Conservation (phyloP, 371 early-diverging fungal genomes). For the Mucor velutinosus region DNA sequence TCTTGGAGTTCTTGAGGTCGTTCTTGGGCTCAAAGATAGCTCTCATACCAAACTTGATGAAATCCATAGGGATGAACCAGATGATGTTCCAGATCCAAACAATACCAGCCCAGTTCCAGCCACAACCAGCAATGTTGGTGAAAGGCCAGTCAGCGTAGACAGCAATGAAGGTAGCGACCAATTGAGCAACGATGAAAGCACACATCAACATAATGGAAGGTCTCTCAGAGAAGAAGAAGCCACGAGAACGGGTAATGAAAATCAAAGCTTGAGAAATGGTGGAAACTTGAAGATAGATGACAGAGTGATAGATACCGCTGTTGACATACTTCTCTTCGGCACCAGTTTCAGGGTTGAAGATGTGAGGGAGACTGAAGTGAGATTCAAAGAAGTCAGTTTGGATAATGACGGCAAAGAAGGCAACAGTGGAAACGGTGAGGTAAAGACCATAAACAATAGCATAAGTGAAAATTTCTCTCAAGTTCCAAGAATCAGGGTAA, state of each 20-base stretch:
- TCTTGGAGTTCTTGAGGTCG: constrained; percentile 36
- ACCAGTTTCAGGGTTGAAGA: constrained; percentile 41
- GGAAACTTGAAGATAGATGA: constrained; percentile 62
- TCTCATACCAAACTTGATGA: constrained; percentile 76
- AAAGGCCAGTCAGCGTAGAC: constrained; percentile 67
- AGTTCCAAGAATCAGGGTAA: constrained; percentile 62
- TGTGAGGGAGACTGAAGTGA: constrained; percentile 19
- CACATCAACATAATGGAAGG: constrained; percentile 55
- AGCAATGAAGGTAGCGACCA: constrained; percentile 62
- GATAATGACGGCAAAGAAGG: constrained; percentile 50
- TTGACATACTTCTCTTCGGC: constrained; percentile 45
- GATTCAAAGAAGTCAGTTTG: constrained; percentile 53
- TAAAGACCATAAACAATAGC: constrained; percentile 63
- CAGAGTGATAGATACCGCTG: constrained; percentile 52
- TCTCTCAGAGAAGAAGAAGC: constrained; percentile 61
- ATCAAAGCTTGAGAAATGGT: constrained; percentile 65
- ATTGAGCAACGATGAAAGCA: constrained; percentile 61
- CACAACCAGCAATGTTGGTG: constrained; percentile 59
- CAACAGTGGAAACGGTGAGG: constrained; percentile 59
- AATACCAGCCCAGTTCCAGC: constrained; percentile 60
- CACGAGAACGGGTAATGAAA: constrained; percentile 65
- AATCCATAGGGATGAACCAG: constrained; percentile 76
- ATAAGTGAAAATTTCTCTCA: constrained; percentile 59
- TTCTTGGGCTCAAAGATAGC: constrained; percentile 55
- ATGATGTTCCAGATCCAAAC: constrained; percentile 82